Evolutionary conservation across 441 rosid species (phyloP).

Genomic region (Populus hybrid): DNA sequence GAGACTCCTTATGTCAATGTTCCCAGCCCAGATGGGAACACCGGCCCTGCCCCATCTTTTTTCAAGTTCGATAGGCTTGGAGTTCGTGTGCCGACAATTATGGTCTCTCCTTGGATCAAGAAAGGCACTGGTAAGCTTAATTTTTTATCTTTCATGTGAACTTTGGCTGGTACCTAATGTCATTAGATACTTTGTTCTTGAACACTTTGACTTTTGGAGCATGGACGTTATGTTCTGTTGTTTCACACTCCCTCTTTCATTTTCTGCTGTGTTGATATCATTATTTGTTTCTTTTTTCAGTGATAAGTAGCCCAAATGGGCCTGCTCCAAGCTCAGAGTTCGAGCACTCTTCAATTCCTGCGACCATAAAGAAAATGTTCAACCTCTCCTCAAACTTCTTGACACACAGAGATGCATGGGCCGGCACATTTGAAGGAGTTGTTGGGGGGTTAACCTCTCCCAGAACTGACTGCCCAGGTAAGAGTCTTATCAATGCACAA

Average conservation of each 20-base stretch:
- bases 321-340: slow-evolving; percentile 73
- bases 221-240: neutral
- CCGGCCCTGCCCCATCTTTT: slow-evolving; percentile 91
- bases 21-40: slow-evolving; percentile 90
- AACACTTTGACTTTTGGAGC: neutral
- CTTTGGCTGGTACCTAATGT: too few relatives aligned
- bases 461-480: slow-evolving; percentile 88
- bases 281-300: slow-evolving; percentile 30
- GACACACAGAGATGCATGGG: slow-evolving; percentile 97
- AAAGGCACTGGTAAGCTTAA: slow-evolving; percentile 70
- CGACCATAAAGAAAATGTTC: slow-evolving; percentile 90
- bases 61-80: slow-evolving; percentile 93
- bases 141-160: neutral
- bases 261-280: neutral
- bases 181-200: neutral
- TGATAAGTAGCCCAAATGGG: slow-evolving; percentile 62
- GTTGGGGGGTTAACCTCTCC: slow-evolving; percentile 60
- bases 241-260: neutral
- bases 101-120: slow-evolving; percentile 97
- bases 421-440: slow-evolving; percentile 84
- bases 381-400: slow-evolving; percentile 77
- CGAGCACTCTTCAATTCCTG: slow-evolving; percentile 92
- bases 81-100: slow-evolving; percentile 90
- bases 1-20: slow-evolving; percentile 71
- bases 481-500: neutral